Conservation (phyloP, 441 rosid genomes). For the Populus hybrid region DNA sequence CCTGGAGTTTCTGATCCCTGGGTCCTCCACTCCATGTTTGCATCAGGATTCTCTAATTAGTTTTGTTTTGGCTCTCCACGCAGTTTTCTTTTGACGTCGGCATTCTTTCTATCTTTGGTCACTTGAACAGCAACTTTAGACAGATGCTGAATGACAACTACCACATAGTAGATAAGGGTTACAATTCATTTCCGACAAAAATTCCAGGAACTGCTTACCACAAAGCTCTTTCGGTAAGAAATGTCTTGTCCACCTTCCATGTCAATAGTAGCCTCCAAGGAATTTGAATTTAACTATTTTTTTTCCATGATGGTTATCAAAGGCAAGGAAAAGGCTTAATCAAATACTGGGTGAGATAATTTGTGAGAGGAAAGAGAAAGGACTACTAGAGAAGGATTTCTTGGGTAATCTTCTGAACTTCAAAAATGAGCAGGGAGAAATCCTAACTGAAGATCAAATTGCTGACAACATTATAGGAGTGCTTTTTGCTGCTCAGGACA, state of each 20-base stretch:
- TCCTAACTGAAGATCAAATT: conserved; percentile 49
- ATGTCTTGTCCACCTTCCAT: neutral
- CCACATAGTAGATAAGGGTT: conserved; percentile 68
- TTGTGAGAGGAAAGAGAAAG: conserved; percentile 61
- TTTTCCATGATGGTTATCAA: neutral
- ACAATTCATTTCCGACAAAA: conserved; percentile 72
- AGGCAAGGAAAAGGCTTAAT: conserved; percentile 77
- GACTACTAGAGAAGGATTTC: conserved; percentile 41
- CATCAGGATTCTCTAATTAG: neutral
- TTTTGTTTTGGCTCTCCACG: conserved; percentile 11
- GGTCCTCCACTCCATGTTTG: conserved; percentile 10
- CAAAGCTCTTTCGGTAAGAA: conserved; percentile 64
- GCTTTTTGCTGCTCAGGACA: conserved; percentile 96
- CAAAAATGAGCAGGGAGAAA: conserved; percentile 41
- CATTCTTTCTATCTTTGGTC: conserved; percentile 69
- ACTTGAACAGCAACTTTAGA: conserved; percentile 45
- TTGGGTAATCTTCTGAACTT: conserved; percentile 56
- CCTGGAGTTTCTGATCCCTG: neutral
- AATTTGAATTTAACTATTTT: neutral
- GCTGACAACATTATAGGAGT: conserved; percentile 92
- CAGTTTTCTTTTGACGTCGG: conserved; percentile 86
- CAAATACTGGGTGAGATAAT: conserved; percentile 60
- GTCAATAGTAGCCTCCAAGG: neutral
- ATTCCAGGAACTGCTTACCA: conserved; percentile 80
- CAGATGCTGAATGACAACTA: conserved; percentile 60